Evolutionary conservation across 306 rosid species (phyloP).

Genomic region (Alnus rubra): DNA sequence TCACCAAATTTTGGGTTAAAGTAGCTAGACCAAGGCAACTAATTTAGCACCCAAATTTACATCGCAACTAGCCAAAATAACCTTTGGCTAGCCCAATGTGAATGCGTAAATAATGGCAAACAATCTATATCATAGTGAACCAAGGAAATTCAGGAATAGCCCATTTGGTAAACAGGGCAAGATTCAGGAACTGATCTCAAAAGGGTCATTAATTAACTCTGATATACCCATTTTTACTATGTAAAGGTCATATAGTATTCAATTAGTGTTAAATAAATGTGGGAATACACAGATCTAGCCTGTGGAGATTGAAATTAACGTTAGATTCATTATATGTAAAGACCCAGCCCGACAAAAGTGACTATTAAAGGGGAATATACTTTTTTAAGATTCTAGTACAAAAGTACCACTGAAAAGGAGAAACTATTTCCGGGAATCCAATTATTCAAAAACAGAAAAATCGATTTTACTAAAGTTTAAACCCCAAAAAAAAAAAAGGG

Average conservation of each 20-base stretch:
- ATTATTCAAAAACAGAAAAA: not conserved
- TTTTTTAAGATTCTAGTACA: not conserved
- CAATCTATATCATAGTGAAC: slow-evolving; percentile 3
- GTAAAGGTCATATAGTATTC: not conserved
- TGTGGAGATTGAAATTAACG: slow-evolving; percentile 27
- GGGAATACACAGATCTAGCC: slow-evolving; percentile 23
- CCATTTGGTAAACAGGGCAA: not conserved
- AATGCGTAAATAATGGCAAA: not conserved
- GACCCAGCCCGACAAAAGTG: slow-evolving; percentile 21
- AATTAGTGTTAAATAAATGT: slow-evolving; percentile 17
- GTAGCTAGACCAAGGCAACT: too few species aligned
- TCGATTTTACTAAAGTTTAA: not conserved
- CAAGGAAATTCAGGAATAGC: not conserved
- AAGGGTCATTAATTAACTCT: not conserved
- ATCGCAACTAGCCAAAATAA: too few species aligned
- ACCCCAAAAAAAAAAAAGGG: not conserved
- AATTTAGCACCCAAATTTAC: too few species aligned
- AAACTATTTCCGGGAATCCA: not conserved
- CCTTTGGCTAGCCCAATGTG: too few species aligned
- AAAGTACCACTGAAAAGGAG: not conserved
- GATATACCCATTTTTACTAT: not conserved
- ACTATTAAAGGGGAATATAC: slow-evolving; percentile 4
- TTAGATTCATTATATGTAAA: not conserved
- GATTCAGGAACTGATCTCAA: not conserved
- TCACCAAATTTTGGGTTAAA: too few species aligned